Percentiles rank a stretch among this genome's conserved stretches.
Evolutionary conservation across 1,139 yeast species (phyloP).

Genomic region (Nakaseomyces bracarensis): DNA sequence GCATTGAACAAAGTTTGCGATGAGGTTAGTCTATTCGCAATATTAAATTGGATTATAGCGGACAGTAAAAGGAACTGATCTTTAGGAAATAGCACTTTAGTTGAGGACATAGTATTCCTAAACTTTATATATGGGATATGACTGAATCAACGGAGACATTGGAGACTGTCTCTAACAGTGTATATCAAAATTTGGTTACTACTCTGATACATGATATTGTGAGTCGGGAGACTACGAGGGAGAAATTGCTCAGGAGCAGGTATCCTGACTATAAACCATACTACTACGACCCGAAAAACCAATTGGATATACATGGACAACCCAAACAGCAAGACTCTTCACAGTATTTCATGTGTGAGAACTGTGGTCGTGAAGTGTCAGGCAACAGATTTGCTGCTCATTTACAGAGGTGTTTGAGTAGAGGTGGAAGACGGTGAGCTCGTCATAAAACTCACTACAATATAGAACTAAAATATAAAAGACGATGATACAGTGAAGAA

Average conservation of each 20-base stretch:
- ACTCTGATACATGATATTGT: constrained; percentile 30
- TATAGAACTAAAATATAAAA: background rate
- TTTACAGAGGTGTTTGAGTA: constrained; percentile 75
- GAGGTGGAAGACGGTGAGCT: constrained; percentile 38
- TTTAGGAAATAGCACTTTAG: too few relatives aligned
- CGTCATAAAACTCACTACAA: too few relatives aligned
- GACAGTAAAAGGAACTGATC: too few relatives aligned
- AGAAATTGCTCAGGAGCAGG: constrained; percentile 20
- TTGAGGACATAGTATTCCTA: too few relatives aligned
- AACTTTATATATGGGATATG: constrained; percentile 9
- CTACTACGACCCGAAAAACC: constrained; percentile 22
- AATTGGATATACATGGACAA: constrained; percentile 25
- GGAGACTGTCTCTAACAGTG: constrained; percentile 21
- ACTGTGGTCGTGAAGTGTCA: constrained; percentile 79
- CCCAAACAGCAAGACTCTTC: constrained; percentile 30
- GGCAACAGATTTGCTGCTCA: constrained; percentile 92
- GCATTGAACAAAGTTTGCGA: too few relatives aligned
- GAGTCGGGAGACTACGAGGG: constrained; percentile 22
- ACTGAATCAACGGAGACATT: constrained; percentile 16
- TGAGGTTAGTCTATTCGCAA: too few relatives aligned
- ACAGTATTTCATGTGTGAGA: constrained; percentile 65
- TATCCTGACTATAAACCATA: constrained; percentile 25
- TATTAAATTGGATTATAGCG: too few relatives aligned
- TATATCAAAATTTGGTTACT: constrained; percentile 24
- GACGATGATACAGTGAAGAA: too few relatives aligned